A percentile compares a stretch with the other conserved stretches of the same genome.
phyloP scores from a whole-genome alignment of 2,329 filamentous ascomycete genomes.

The Meredithiella fracta region DNA sequence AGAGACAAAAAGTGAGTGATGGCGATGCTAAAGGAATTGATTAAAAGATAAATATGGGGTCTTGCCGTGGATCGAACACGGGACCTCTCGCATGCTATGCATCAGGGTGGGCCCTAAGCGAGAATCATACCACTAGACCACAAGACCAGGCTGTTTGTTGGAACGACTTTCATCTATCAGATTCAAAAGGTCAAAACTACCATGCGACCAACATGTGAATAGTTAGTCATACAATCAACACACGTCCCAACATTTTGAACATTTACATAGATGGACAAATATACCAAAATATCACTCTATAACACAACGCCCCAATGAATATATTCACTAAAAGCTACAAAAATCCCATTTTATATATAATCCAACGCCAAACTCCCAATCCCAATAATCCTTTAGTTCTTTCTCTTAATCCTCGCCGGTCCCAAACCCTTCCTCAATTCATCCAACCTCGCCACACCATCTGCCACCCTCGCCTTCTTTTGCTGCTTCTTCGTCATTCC shows the following conservation, averaged over 20 bases:
- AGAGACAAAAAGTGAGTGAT: not conserved
- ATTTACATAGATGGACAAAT: not conserved
- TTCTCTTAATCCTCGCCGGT: conserved; percentile 44
- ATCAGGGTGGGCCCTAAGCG: conserved; percentile 41
- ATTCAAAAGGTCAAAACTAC: not conserved
- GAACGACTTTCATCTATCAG: too few relatives aligned
- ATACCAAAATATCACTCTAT: not conserved
- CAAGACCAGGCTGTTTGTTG: not conserved
- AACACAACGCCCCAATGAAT: not conserved
- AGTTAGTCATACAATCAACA: too few relatives aligned
- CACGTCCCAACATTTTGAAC: not conserved
- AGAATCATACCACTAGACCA: conserved; percentile 58
- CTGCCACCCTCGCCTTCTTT: conserved; percentile 67
- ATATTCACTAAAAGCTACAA: not conserved
- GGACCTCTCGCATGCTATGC: conserved; percentile 17
- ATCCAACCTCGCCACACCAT: conserved; percentile 75
- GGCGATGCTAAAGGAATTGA: not conserved
- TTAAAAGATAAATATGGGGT: conserved; percentile 3
- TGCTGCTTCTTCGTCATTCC: conserved; percentile 58
- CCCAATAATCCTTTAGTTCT: conserved; percentile 6
- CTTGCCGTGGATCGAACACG: conserved; percentile 18
- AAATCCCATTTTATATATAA: conserved; percentile 8
- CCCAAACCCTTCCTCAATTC: conserved; percentile 72
- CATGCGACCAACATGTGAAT: too few relatives aligned
- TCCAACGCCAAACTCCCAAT: conserved; percentile 4